A percentile compares a stretch with the other conserved stretches of the same genome.
Evolutionary conservation across 768 basidiomycete species (phyloP).

Genomic region (Xanthoconium purpureum): DNA sequence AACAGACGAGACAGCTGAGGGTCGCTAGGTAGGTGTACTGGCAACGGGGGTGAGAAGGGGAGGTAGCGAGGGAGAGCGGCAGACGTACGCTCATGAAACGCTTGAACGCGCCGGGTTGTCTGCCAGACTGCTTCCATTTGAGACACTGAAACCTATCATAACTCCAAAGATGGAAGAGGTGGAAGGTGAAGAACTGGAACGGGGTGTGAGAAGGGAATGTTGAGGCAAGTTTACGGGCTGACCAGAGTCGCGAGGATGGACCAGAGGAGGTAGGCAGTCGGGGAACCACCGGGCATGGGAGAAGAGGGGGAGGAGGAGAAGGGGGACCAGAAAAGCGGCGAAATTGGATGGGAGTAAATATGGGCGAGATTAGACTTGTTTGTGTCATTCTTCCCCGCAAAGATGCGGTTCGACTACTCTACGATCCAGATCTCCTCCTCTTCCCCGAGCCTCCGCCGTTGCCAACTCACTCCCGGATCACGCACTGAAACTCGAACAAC

Average conservation of each 20-base stretch:
- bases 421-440: neutral
- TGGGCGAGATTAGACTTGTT: slow-evolving; percentile 11
- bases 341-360: neutral
- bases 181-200: slow-evolving; percentile 60
- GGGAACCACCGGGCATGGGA: slow-evolving; percentile 70
- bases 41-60: slow-evolving; percentile 13
- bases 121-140: slow-evolving; percentile 62
- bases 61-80: neutral
- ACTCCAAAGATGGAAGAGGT: slow-evolving; percentile 73
- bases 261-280: slow-evolving; percentile 75
- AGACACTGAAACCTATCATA: slow-evolving; percentile 78
- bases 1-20: slow-evolving; percentile 62
- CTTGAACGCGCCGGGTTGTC: slow-evolving; percentile 83
- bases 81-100: slow-evolving; percentile 82
- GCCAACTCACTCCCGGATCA: neutral
- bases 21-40: slow-evolving; percentile 80
- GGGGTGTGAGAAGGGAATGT: slow-evolving; percentile 2
- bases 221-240: slow-evolving; percentile 27
- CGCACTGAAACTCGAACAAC: neutral
- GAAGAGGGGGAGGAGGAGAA: neutral
- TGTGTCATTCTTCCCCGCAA: slow-evolving; percentile 24
- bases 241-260: slow-evolving; percentile 65
- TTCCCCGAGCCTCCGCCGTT: neutral
- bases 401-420: neutral
- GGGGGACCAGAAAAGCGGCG: neutral